Base-by-base conservation (phyloP, 495 filamentous ascomycete genomes). In the Corynascus novoguineensis region DNA sequence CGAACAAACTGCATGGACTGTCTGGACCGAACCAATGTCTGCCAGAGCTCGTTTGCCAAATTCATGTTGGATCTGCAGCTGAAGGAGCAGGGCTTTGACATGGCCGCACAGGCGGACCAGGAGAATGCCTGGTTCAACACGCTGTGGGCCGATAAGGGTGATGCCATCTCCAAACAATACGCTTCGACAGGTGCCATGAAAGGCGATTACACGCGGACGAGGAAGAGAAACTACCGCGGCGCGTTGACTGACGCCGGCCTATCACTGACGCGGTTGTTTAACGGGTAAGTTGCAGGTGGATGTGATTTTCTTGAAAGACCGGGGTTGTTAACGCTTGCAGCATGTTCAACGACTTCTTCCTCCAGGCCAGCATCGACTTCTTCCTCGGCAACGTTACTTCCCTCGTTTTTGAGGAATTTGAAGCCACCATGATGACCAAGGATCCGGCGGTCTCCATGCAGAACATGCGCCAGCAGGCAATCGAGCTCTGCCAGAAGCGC, bases 1-100 rank as follows among this genome's bases (percentile, higher is more conserved):
- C 75, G 92, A 52, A 96, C 89, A 3, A 97, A 97, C 66, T 97
- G 92, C 69, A 97, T 97, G 92, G 92, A 97, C 64, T 97, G 92
- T 62, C 80, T 97, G 14, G 92, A 97, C 64, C 83, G 91, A 27
- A 97, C 92, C 3, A 95, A 95, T 58, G 89, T 97, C 29, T 90
- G 91, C 21, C 92, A 96, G 71, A 90, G 87, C 62, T 92, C 90
- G 0, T 87, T 86, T 66, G 91, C 81, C 1, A 85, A 87, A 59
- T 78, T 83, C 70, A 85, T 85, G 31, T 77, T 97, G 21, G 88
- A 95, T 59, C 66, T 75, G 28, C 88, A 95, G 61, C 76, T 97
- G 12, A 82, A 81, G 51, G 75, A 80, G n/a, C 82, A 92, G 60
- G 86, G 86, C 14, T 78, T 93, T 49, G 75, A 84, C 32, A 83